Base-by-base conservation (phyloP, 2,329 filamentous ascomycete genomes). In the Colletotrichum falcatum region DNA sequence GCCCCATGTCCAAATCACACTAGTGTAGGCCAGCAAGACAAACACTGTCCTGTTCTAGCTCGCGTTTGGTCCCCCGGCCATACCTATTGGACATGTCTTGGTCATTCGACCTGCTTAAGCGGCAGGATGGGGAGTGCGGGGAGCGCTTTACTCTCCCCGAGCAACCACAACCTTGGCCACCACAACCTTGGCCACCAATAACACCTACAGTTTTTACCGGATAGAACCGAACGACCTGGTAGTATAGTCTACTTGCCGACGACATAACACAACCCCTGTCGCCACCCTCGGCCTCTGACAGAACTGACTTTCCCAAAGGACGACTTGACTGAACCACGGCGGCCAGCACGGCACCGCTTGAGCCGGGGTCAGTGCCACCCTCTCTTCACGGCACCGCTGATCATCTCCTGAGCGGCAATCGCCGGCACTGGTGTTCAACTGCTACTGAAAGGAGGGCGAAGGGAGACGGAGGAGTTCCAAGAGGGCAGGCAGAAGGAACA, bases 221-320 rank as follows among this genome's bases (percentile, higher is more conserved):
- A 68, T 68, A 63, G 58, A 53, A 54, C 64, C 68, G 65, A 71
- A 63, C 64, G 37, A 55, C 65, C 33, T 68, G 53, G 64, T 63
- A 63, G 58, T 67, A 35, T 70, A 53, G 67, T 63, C 68, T 62
- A 46, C 64, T 67, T 71, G 68, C 59, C 59, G 68, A 63, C 64
- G 64, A 63, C 65, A 68, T 55, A 20, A 35, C 26, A 42, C 59
- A 18, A 63, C 39, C 68, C 68, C 64, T 71, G 68, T 71, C 53
- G 6, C 28, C 49, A 39, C 58, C 61, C 46, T 55, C 28, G 20
- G 44, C 28, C 26, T 65, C 59, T 63, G 28, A 37, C 20, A 4
- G 53, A 51, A 18, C 37, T 49, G 28, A n/a, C 23, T 33, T 23
- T 26, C 48, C 37, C 30, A 26, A 30, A 44, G 37, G 42, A 51